Percentiles rank a stretch among this genome's conserved stretches.
phyloP scores from a whole-genome alignment of 1,139 yeast genomes.

The Taphrina pruni region DNA sequence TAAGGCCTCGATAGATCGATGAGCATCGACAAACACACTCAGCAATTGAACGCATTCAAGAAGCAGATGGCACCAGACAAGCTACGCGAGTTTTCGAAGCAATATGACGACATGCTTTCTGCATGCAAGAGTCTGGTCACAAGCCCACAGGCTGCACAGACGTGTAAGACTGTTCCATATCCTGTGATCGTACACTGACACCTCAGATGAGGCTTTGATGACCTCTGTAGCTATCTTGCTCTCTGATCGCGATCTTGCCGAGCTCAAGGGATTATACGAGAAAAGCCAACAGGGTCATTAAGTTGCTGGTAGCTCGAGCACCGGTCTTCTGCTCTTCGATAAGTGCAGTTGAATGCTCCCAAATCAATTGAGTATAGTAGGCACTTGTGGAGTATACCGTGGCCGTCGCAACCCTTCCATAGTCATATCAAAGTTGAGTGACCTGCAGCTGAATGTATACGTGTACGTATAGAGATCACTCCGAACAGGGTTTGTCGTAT shows the following conservation, averaged over 20 bases:
- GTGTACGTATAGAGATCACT: too few species aligned
- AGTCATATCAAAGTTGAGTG: too few species aligned
- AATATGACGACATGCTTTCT: conserved; percentile 21
- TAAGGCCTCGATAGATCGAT: not conserved
- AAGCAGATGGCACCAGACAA: conserved; percentile 25
- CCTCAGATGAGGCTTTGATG: conserved; percentile 29
- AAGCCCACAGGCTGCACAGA: conserved; percentile 20
- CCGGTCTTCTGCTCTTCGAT: too few species aligned
- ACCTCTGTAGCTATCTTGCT: conserved; percentile 20
- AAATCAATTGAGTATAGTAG: too few species aligned
- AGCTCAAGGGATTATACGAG: conserved; percentile 21
- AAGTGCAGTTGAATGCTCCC: too few species aligned
- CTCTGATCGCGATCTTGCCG: conserved; percentile 21
- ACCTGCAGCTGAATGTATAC: too few species aligned
- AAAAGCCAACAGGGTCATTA: conserved; percentile 6
- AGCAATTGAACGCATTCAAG: conserved; percentile 25
- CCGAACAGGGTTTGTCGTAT: not conserved
- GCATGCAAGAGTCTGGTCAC: conserved; percentile 25
- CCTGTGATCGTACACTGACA: not conserved
- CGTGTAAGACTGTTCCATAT: conserved; percentile 7
- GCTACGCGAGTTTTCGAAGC: conserved; percentile 22
- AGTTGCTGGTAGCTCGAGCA: too few species aligned
- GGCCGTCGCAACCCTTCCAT: too few species aligned
- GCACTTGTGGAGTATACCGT: too few species aligned
- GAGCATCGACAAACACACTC: conserved; percentile 16